These are phyloP conservation scores for Oryza meridionalis DNA, from an alignment of 176 grass and related monocot genomes.

Conservation along the genomic window DNA sequence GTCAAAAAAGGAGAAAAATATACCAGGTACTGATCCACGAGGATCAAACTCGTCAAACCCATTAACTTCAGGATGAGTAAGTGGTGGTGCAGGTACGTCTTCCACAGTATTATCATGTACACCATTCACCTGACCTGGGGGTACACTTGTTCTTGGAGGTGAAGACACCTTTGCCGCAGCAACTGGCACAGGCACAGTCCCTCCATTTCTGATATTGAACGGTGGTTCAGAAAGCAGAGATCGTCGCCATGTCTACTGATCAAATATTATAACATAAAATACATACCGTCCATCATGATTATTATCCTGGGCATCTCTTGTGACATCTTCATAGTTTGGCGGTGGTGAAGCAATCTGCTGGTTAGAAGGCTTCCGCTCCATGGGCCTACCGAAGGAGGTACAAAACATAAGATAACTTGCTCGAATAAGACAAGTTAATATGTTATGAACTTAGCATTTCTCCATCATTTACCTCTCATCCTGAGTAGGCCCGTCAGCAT, in stretches of 20 bases:
- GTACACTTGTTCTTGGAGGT: slow-evolving; percentile 36
- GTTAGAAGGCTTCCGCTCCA: slow-evolving; percentile 71
- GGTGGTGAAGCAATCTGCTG: slow-evolving; percentile 81
- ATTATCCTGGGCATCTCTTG: slow-evolving; percentile 56
- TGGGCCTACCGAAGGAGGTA: slow-evolving; percentile 48
- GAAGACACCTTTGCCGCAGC: slow-evolving; percentile 42
- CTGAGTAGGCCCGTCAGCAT: slow-evolving; percentile 57
- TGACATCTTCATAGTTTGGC: slow-evolving; percentile 79
- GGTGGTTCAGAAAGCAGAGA: slow-evolving; percentile 23
- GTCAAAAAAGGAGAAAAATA: slow-evolving; percentile 16
- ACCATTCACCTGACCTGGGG: slow-evolving; percentile 36
- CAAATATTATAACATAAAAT: slow-evolving; percentile 25
- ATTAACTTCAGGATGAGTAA: slow-evolving; percentile 45
- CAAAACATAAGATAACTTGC: slow-evolving; percentile 21
- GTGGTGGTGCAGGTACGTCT: slow-evolving; percentile 44
- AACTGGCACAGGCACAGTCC: slow-evolving; percentile 47
- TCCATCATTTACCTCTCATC: slow-evolving; percentile 72
- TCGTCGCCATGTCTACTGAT: slow-evolving; percentile 1
- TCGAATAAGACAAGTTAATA: slow-evolving; percentile 28
- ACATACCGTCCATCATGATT: slow-evolving; percentile 59
- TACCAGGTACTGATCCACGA: slow-evolving; percentile 82
- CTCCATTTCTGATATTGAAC: slow-evolving; percentile 69
- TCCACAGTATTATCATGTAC: slow-evolving; percentile 43
- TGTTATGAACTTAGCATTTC: neutral
- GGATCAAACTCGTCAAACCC: slow-evolving; percentile 99